Conservation (phyloP, 2,329 filamentous ascomycete genomes). For the Penicillium sclerotigenum region DNA sequence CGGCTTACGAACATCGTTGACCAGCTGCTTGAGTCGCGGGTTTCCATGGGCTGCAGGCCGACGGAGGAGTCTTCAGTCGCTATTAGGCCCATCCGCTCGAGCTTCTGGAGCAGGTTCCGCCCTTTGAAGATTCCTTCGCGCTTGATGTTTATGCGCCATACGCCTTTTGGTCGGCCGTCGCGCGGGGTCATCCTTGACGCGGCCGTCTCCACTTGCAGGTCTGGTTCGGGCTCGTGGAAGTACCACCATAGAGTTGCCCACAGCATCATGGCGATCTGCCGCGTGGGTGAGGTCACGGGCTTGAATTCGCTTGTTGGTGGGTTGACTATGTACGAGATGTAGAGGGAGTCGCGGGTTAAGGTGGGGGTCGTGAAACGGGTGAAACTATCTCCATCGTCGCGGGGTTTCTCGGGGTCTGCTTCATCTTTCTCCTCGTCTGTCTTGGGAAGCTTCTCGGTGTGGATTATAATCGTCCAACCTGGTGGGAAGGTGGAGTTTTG, state of each 20-base stretch:
- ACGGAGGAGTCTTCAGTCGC: conserved; percentile 72
- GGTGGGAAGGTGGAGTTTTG: conserved; percentile 65
- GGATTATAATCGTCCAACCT: conserved; percentile 86
- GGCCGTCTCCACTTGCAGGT: conserved; percentile 59
- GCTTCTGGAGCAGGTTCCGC: conserved; percentile 78
- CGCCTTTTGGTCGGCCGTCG: conserved; percentile 70
- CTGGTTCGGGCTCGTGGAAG: conserved; percentile 81
- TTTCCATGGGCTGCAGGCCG: conserved; percentile 58
- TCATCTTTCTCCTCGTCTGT: conserved; percentile 22
- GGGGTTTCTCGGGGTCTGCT: conserved; percentile 13
- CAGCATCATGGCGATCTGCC: conserved; percentile 94
- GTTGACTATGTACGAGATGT: conserved; percentile 87
- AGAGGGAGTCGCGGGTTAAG: conserved; percentile 73
- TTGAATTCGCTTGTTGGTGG: conserved; percentile 78
- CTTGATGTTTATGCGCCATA: conserved; percentile 83
- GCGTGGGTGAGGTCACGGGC: conserved; percentile 72
- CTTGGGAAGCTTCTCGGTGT: conserved; percentile 56
- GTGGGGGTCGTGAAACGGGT: conserved; percentile 68
- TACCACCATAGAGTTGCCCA: conserved; percentile 97
- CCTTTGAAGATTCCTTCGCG: conserved; percentile 84
- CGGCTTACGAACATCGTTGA: conserved; percentile 76
- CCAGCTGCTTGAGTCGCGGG: conserved; percentile 66
- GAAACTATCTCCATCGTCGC: conserved; percentile 32
- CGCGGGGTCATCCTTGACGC: conserved; percentile 64
- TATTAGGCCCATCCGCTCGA: conserved; percentile 89